Percentiles rank a stretch among this genome's conserved stretches.
These are phyloP conservation scores for Kuraishia piskuri DNA, from an alignment of 805 yeast genomes.

Conservation along the genomic window DNA sequence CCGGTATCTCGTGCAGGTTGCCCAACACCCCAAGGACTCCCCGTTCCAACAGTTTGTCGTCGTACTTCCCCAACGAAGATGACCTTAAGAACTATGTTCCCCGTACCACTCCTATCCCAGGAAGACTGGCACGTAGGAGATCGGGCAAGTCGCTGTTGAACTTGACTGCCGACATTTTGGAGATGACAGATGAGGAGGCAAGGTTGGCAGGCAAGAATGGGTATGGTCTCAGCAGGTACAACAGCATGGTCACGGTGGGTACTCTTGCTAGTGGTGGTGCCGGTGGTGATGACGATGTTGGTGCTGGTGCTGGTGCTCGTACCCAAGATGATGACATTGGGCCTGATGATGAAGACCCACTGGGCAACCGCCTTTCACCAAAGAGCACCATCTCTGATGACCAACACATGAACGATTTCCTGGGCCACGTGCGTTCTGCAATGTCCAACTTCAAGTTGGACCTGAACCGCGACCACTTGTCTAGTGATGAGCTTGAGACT, in stretches of 20 bases:
- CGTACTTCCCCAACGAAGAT: conserved; percentile 10
- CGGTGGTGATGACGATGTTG: neutral
- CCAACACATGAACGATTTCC: conserved; percentile 21
- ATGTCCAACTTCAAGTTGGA: conserved; percentile 25
- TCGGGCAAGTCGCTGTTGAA: conserved; percentile 69
- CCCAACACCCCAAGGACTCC: conserved; percentile 22
- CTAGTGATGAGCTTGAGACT: conserved; percentile 54
- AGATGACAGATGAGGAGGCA: conserved; percentile 55
- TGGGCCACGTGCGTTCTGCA: conserved; percentile 33
- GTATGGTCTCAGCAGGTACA: conserved; percentile 23
- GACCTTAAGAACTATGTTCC: conserved; percentile 2
- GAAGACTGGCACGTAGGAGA: conserved; percentile 51
- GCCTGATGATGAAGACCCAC: conserved; percentile 13
- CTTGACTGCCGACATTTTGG: conserved; percentile 58
- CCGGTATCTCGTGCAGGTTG: conserved; percentile 60
- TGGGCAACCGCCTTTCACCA: conserved; percentile 7
- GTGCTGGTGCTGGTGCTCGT: neutral
- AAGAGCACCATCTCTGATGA: conserved; percentile 9
- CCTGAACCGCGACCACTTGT: conserved; percentile 30
- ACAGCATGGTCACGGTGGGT: conserved; percentile 8
- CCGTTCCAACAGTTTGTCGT: conserved; percentile 19
- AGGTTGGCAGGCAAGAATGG: conserved; percentile 15
- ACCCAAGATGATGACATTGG: neutral
- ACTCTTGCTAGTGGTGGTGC: conserved; percentile 1
- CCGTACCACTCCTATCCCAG: conserved; percentile 33